These are phyloP conservation scores for Glycyrrhiza uralensis DNA, from an alignment of 306 rosid genomes.

Conservation along the genomic window DNA sequence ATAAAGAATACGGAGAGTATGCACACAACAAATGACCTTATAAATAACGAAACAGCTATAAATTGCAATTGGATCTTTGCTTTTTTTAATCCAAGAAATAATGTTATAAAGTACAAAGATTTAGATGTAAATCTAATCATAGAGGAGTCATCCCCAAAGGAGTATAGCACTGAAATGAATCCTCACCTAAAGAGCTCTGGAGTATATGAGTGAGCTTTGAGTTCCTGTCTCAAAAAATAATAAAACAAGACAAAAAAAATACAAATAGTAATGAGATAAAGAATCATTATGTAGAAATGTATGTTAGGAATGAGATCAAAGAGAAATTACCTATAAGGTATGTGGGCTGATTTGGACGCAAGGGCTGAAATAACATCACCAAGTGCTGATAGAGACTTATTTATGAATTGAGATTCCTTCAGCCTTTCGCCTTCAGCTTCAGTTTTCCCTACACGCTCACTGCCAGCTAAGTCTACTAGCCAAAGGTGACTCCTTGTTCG, in stretches of 20 bases:
- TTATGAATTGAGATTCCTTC: conserved; percentile 91
- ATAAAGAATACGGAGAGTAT: background rate
- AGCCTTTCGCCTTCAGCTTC: conserved; percentile 95
- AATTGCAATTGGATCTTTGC: background rate
- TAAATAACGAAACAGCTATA: too few species aligned
- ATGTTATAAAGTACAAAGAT: background rate
- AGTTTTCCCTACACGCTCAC: conserved; percentile 92
- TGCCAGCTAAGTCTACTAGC: conserved; percentile 98
- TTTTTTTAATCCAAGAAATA: background rate
- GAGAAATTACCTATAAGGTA: conserved; percentile 76
- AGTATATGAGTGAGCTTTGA: conserved; percentile 93
- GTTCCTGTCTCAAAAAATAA: conserved; percentile 55
- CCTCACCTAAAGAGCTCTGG: conserved; percentile 90
- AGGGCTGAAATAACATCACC: conserved; percentile 93
- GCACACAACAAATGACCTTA: background rate
- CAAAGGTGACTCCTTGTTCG: conserved; percentile 86
- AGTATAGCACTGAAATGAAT: background rate
- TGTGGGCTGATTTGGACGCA: conserved; percentile 79
- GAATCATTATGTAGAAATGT: background rate
- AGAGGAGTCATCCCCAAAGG: background rate
- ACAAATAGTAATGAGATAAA: conserved; percentile 16
- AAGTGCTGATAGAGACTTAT: conserved; percentile 89
- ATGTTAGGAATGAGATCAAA: background rate
- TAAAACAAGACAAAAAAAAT: background rate
- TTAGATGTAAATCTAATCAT: background rate